Percentiles rank a stretch among this genome's conserved stretches.
Conservation (phyloP, 1,139 yeast genomes). For the Magnusiomyces sp. region DNA sequence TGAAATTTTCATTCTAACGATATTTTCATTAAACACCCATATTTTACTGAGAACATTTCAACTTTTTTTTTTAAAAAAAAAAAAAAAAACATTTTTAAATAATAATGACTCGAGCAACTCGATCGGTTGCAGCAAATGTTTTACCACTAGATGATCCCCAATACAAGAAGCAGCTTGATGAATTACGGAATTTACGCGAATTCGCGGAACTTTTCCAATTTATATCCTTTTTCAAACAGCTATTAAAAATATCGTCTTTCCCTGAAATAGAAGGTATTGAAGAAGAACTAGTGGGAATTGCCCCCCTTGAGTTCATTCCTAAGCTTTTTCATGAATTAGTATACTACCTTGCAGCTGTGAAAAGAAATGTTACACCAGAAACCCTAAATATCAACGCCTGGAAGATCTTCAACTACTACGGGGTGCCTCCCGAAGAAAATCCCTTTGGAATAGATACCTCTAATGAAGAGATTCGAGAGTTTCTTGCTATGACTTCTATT, state of each 20-base stretch:
- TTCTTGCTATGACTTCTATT: slow-evolving; percentile 10
- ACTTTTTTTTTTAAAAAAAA: background rate
- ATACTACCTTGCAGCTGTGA: background rate
- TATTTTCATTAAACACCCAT: background rate
- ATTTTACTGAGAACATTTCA: background rate
- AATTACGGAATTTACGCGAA: slow-evolving; percentile 25
- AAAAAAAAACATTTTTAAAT: background rate
- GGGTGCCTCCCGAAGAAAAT: slow-evolving; percentile 4
- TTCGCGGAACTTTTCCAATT: slow-evolving; percentile 24
- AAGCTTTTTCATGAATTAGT: slow-evolving; percentile 8
- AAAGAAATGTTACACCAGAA: slow-evolving; percentile 2
- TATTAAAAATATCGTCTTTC: slow-evolving; percentile 18
- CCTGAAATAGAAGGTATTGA: slow-evolving; percentile 24
- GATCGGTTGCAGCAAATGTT: background rate
- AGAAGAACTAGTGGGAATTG: slow-evolving; percentile 24
- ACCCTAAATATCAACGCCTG: slow-evolving; percentile 15
- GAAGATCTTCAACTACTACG: slow-evolving; percentile 8
- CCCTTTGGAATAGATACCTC: slow-evolving; percentile 9
- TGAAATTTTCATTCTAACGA: background rate
- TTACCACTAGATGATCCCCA: slow-evolving; percentile 21
- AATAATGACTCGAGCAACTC: background rate
- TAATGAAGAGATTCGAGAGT: background rate
- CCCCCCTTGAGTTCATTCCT: slow-evolving; percentile 13
- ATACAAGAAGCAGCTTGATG: slow-evolving; percentile 17
- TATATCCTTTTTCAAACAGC: slow-evolving; percentile 20